These are phyloP conservation scores for Colletotrichum nymphaeae DNA, from an alignment of 2,329 filamentous ascomycete species.

Conservation along the genomic window DNA sequence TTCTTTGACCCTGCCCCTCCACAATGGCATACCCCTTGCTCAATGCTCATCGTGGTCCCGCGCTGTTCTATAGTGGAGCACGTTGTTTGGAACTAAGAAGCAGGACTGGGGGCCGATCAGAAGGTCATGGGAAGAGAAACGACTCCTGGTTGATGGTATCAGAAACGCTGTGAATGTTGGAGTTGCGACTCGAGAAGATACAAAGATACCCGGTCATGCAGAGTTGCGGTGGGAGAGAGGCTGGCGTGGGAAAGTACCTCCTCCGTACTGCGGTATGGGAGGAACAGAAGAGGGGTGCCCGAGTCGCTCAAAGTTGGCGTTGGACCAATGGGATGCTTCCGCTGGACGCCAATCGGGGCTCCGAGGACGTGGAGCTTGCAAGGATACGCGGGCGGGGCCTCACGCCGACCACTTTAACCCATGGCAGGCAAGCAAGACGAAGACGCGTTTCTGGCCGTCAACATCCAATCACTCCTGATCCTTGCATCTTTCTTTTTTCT, in stretches of 20 bases:
- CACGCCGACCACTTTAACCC: conserved; percentile 13
- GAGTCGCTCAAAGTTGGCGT: conserved; percentile 3
- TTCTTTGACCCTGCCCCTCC: conserved; percentile 15
- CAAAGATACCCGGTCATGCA: neutral
- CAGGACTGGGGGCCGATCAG: neutral
- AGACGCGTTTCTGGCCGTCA: conserved; percentile 19
- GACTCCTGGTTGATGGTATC: neutral
- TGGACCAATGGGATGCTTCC: conserved; percentile 23
- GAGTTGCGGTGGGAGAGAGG: neutral
- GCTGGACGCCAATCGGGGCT: conserved; percentile 1
- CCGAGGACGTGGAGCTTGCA: conserved; percentile 20
- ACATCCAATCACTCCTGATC: neutral
- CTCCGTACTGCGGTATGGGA: neutral
- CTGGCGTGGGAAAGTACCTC: neutral
- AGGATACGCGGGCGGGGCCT: neutral
- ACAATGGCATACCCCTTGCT: neutral
- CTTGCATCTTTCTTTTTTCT: conserved; percentile 3
- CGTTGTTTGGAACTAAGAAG: conserved; percentile 14
- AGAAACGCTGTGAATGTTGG: neutral
- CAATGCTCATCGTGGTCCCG: neutral
- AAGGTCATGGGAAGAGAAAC: conserved; percentile 18
- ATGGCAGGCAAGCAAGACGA: neutral
- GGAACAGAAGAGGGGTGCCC: neutral
- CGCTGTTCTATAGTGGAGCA: conserved; percentile 11
- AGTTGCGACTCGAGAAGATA: conserved; percentile 13